phyloP scores from a whole-genome alignment of 305 asterid genomes.

The Fraxinus xanthoxyloides region DNA sequence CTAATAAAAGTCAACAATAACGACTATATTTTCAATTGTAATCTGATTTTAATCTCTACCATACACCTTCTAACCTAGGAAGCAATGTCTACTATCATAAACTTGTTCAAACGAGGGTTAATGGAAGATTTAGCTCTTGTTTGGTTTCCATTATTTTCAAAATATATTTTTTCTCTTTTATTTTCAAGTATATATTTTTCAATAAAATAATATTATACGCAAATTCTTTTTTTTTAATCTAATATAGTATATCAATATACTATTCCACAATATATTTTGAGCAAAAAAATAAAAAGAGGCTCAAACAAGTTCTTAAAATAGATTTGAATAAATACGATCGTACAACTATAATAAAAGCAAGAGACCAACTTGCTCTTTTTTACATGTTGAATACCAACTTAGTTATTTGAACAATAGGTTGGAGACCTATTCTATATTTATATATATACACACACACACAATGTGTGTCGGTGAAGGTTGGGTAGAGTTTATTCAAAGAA shows the following conservation, averaged over 20 bases:
- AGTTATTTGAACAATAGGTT: background rate
- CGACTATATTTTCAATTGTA: too few species aligned
- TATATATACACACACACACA: background rate
- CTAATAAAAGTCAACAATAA: too few species aligned
- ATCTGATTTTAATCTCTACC: too few species aligned
- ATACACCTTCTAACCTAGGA: too few species aligned
- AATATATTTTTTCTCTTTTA: too few species aligned
- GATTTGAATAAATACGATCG: background rate
- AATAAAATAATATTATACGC: too few species aligned
- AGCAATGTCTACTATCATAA: background rate
- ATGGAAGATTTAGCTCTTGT: background rate
- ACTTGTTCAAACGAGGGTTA: background rate
- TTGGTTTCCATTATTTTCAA: too few species aligned
- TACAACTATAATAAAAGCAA: background rate
- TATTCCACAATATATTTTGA: too few species aligned
- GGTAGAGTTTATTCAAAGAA: conserved; percentile 22
- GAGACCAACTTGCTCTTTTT: background rate
- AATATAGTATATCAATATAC: too few species aligned
- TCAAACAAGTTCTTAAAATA: background rate
- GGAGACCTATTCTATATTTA: background rate
- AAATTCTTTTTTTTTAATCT: too few species aligned
- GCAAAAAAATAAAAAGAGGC: too few species aligned
- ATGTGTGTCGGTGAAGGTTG: background rate
- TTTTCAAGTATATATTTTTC: too few species aligned
- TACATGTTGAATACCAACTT: background rate